Percentiles rank a stretch among this genome's conserved stretches.
phyloP scores from a whole-genome alignment of 73 alveolate species.

The Tetrahymena thermophila region DNA sequence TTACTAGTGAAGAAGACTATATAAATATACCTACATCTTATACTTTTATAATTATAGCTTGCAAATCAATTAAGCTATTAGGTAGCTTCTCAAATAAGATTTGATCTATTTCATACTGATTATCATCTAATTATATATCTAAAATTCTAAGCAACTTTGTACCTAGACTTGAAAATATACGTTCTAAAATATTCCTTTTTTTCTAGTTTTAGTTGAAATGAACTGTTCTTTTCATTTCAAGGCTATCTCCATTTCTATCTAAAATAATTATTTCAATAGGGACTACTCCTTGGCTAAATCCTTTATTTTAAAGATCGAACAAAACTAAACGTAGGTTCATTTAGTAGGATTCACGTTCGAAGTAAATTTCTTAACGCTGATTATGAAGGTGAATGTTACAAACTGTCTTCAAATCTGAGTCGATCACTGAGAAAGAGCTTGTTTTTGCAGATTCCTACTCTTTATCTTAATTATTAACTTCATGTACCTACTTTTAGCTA shows the following conservation, averaged over 20 bases:
- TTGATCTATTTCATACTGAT: neutral
- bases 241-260: neutral
- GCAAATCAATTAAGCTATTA: neutral
- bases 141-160: neutral
- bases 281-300: neutral
- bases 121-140: neutral
- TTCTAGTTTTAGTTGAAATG: neutral
- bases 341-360: neutral
- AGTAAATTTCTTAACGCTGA: neutral
- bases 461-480: neutral
- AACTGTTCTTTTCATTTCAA: neutral
- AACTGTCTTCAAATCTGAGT: neutral
- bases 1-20: neutral
- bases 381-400: neutral
- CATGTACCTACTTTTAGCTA: neutral
- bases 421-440: neutral
- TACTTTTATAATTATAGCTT: neutral
- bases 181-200: neutral
- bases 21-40: neutral
- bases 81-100: neutral
- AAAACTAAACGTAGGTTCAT: neutral
- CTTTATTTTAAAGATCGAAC: neutral
- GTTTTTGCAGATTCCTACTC: neutral
- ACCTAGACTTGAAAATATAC: neutral
- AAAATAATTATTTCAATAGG: neutral